Base-by-base conservation (phyloP, 1,284 basidiomycete genomes). In the Boletus semigastroideus region DNA sequence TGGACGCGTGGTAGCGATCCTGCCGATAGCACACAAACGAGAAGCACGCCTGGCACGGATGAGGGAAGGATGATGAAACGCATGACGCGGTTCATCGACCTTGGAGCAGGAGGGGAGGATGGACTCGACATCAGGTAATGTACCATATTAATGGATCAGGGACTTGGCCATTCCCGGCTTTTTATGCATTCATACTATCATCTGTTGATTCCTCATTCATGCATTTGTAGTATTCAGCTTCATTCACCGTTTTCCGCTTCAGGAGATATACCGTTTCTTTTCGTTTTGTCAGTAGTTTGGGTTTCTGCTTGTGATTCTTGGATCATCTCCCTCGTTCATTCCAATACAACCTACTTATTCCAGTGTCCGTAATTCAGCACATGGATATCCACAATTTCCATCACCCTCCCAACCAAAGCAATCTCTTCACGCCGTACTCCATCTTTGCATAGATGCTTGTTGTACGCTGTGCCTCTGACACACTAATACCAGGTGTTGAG, bases 391-490 rank as follows among this genome's bases (percentile, higher is more conserved):
- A 45, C 30, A 31, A 19, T 28, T 20, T 31, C 25, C 19, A 63
- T 51, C 41, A 68, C 34, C 85, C 80, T 46, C 89, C 89, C 45
- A 94, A 71, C 92, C 92, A 95, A 55, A 94, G 71, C 64, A 94
- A 74, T 57, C 92, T 77, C 77, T 94, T 95, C 54, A 94, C 77
- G 1, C 90, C 89, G 67, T 94, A 92, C 66, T 95, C 93, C 82
- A 94, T 88, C 73, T 92, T 91, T 10, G 91, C 83, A 66, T 91
- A 87, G 57, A 94, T 75, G 52, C 83, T 90, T 3, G 91, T 94
- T 73, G 86, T 83, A 54, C 80, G 79, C 68, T 88, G 84, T 2
- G 93, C 93, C 58, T 96, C 92, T 5, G 78, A 77, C 60, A 94
- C 68, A 60, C 91, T 92, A 52, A 46, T 45, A 37, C 22, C 42